Conservation (phyloP, 495 filamentous ascomycete species). For the Talaromyces wortmannii region DNA sequence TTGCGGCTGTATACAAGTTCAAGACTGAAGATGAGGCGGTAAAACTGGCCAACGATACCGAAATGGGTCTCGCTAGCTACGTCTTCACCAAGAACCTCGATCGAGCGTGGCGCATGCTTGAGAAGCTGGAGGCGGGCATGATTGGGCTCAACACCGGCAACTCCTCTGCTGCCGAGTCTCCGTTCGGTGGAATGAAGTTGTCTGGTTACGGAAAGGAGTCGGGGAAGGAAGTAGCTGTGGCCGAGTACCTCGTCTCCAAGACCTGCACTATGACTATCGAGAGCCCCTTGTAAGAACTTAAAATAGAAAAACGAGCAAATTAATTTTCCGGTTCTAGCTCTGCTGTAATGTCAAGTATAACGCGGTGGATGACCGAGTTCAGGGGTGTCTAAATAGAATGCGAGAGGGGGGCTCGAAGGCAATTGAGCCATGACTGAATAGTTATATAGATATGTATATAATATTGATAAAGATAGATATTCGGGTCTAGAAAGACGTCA, state of each 20-base stretch:
- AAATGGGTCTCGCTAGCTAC: conserved; percentile 21
- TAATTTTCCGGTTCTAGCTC: too few relatives aligned
- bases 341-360: too few relatives aligned
- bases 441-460: too few relatives aligned
- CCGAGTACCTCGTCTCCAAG: not conserved
- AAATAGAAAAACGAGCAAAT: too few relatives aligned
- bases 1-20: conserved; percentile 17
- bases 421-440: too few relatives aligned
- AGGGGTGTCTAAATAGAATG: too few relatives aligned
- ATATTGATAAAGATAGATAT: too few relatives aligned
- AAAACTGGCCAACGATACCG: conserved; percentile 15
- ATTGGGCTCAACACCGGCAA: conserved; percentile 36
- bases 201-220: conserved; percentile 39
- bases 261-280: not conserved
- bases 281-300: too few relatives aligned
- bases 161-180: conserved; percentile 34
- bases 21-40: conserved; percentile 21
- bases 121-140: conserved; percentile 23
- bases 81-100: conserved; percentile 18
- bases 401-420: too few relatives aligned
- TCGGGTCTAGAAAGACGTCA: too few relatives aligned
- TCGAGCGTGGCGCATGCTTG: conserved; percentile 15
- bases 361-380: too few relatives aligned
- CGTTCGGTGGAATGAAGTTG: conserved; percentile 46
- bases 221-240: not conserved